phyloP scores from a whole-genome alignment of 2,329 filamentous ascomycete genomes.

The Aureobasidium sp. region DNA sequence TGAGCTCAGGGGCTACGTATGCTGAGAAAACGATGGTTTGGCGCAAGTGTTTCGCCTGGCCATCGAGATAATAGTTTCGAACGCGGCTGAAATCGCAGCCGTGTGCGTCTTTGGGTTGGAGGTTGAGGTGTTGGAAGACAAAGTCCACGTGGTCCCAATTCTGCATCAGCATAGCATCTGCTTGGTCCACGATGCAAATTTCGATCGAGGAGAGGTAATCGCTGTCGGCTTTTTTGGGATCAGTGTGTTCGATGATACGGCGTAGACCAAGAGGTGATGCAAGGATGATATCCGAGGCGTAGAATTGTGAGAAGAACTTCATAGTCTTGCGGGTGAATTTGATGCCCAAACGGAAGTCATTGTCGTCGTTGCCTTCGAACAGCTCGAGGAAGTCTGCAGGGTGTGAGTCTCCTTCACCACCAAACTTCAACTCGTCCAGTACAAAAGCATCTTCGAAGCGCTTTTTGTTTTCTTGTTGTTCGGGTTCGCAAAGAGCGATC shows the following conservation, averaged over 20 bases:
- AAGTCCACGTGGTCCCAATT: constrained; percentile 96
- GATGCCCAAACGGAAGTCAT: constrained; percentile 92
- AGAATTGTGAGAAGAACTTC: constrained; percentile 92
- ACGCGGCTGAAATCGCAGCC: constrained; percentile 92
- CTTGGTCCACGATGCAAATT: constrained; percentile 81
- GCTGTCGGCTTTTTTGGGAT: constrained; percentile 64
- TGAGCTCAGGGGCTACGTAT: constrained; percentile 83
- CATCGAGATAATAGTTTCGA: constrained; percentile 86
- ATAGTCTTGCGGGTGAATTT: constrained; percentile 96
- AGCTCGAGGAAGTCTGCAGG: constrained; percentile 82
- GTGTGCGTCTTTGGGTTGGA: constrained; percentile 81
- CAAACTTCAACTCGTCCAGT: constrained; percentile 60
- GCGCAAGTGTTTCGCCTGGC: constrained; percentile 69
- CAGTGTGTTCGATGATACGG: constrained; percentile 77
- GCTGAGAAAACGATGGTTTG: constrained; percentile 78
- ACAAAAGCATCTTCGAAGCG: constrained; percentile 81
- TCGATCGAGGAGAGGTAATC: constrained; percentile 95
- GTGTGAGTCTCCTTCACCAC: constrained; percentile 53
- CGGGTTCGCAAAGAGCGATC: constrained; percentile 66
- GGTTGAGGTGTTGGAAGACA: constrained; percentile 85
- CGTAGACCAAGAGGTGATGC: constrained; percentile 84
- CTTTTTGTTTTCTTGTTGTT: constrained; percentile 92
- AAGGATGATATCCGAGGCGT: constrained; percentile 91
- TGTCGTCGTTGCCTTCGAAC: constrained; percentile 92
- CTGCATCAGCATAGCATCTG: constrained; percentile 91